Conservation (phyloP, 108 stramenopile species). For the Pseudonitzschia delicatissima region DNA sequence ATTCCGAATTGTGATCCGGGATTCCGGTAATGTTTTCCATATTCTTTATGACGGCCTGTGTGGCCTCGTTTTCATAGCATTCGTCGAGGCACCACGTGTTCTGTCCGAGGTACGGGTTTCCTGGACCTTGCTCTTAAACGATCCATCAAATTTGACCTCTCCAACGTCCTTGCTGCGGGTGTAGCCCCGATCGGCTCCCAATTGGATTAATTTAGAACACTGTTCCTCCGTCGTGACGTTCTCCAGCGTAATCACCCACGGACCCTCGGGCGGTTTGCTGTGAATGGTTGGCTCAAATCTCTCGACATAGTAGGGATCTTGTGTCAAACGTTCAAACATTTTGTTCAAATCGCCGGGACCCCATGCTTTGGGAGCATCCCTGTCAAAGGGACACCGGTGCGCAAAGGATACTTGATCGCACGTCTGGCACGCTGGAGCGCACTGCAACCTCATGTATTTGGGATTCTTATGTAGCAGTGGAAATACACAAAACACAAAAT, state of each 20-base stretch:
- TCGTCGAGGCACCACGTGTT: conserved; percentile 78
- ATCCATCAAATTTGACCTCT: conserved; percentile 33
- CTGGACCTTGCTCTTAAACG: background rate
- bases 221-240: conserved; percentile 76
- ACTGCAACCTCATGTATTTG: conserved; percentile 45
- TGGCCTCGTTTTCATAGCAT: conserved; percentile 50
- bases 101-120: conserved; percentile 26
- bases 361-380: conserved; percentile 34
- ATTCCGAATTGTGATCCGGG: conserved; percentile 57
- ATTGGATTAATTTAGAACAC: conserved; percentile 56
- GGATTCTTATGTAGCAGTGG: conserved; percentile 29
- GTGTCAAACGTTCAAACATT: conserved; percentile 61
- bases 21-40: conserved; percentile 65
- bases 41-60: conserved; percentile 34
- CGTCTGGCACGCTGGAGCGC: conserved; percentile 74
- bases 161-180: conserved; percentile 62
- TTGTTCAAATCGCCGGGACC: conserved; percentile 61
- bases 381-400: conserved; percentile 54
- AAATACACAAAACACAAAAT: background rate
- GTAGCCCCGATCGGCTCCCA: conserved; percentile 62
- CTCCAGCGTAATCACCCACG: conserved; percentile 62
- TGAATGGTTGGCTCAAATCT: conserved; percentile 37
- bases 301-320: conserved; percentile 33
- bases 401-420: conserved; percentile 60
- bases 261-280: conserved; percentile 34